Base-by-base conservation (phyloP, 371 early-diverging fungal species). In the Mycotypha africana region DNA sequence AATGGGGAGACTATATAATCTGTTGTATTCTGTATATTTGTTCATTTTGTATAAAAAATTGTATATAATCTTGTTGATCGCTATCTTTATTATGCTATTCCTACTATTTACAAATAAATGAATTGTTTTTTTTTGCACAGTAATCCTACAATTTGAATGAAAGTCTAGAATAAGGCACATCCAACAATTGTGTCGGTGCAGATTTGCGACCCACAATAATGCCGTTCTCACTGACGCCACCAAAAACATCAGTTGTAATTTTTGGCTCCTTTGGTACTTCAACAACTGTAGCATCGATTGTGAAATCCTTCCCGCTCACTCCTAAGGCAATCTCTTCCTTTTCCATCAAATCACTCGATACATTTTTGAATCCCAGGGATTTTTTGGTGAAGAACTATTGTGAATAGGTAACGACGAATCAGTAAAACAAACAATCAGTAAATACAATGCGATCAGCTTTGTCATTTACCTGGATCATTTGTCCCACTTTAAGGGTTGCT, bases 401-500 rank as follows among this genome's bases (percentile, higher is more conserved):
- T 17, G 7, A 39, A 5, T 39, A 11, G 11, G 21, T 14, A 19
- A 33, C 26, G n/a, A n/a, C n/a, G n/a, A n/a, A n/a, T n/a, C n/a
- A n/a, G n/a, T n/a, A n/a, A n/a, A n/a, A n/a, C 25, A 45, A 37
- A 28, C 25, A 38, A 21, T 47, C 10, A 23, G 26, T n/a, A 12
- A 16, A 22, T 14, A 15, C n/a, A 35, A 23, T 21, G 33, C 25
- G 21, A 10, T 14, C 8, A 21, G 21, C n/a, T 11, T 19, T 51
- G 14, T 26, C 15, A 34, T 35, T 68, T 61, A 81, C 79, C 62
- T 79, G 80, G 1, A 80, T 79, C 40, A 56, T 56, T 45, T 82
- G 82, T 2, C 86, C 85, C 1, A 65, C 67, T 47, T 70, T 52
- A 17, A 88, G 62, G 53, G 86, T 85, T 19, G 57, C 64, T 0